phyloP scores from a whole-genome alignment of 78 protist species.

The Mastigamoeba balamuthi region DNA sequence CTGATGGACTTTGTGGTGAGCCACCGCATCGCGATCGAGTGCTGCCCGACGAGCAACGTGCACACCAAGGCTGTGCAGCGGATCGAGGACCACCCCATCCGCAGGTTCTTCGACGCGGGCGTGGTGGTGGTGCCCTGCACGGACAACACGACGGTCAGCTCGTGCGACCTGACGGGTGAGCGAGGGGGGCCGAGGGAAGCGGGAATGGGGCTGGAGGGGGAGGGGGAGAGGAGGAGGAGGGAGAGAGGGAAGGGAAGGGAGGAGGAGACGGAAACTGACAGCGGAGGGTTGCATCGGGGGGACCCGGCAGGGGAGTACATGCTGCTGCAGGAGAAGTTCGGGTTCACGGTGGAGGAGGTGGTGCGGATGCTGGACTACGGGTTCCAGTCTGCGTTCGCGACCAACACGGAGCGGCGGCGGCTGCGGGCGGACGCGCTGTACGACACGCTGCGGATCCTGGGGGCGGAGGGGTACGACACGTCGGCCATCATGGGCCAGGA shows the following conservation, averaged over 20 bases:
- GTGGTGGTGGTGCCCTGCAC: constrained; percentile 48
- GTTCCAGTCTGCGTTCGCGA: constrained; percentile 28
- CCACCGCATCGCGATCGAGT: constrained; percentile 42
- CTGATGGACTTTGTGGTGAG: constrained; percentile 8
- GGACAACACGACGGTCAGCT: constrained; percentile 51
- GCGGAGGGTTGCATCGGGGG: too few species aligned
- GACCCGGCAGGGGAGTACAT: constrained; percentile 30
- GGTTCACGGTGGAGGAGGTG: constrained; percentile 44
- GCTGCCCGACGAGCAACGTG: constrained; percentile 59
- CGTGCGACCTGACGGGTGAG: constrained; percentile 12
- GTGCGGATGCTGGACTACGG: constrained; percentile 57
- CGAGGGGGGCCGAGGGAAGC: constrained; percentile 22
- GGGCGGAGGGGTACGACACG: constrained; percentile 17
- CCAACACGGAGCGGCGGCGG: background rate
- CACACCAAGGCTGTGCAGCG: constrained; percentile 58
- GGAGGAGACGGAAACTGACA: too few species aligned
- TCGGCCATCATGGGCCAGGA: background rate
- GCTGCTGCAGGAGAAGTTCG: constrained; percentile 15
- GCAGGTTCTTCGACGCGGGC: constrained; percentile 46
- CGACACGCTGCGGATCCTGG: constrained; percentile 8
- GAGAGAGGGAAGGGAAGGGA: too few species aligned
- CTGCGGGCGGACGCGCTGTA: constrained; percentile 30
- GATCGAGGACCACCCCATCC: constrained; percentile 52
- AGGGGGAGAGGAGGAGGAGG: too few species aligned
- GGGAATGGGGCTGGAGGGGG: too few species aligned